A percentile compares a stretch with the other conserved stretches of the same genome.
Evolutionary conservation across 176 grass and related monocot species (phyloP).

Genomic region (Metroxylon sagu): DNA sequence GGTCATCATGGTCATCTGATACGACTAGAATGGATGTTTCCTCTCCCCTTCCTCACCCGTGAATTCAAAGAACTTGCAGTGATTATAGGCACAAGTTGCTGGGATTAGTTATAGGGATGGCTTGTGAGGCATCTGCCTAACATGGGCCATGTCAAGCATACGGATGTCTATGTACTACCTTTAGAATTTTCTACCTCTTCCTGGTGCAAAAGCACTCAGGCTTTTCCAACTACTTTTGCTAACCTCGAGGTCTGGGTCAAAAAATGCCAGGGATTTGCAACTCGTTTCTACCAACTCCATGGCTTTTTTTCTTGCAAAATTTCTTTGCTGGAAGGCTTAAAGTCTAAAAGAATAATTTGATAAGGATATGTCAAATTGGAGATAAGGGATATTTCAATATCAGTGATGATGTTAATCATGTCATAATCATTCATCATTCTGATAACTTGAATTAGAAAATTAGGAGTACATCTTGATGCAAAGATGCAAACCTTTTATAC

Average conservation of each 20-base stretch:
- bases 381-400: no score
- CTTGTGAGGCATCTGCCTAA: background rate
- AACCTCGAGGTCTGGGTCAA: background rate
- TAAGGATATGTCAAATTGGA: no score
- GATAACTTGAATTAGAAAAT: no score
- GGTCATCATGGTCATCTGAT: no score
- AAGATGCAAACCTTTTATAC: no score
- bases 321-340: background rate
- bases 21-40: no score
- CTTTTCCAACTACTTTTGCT: background rate
- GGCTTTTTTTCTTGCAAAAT: background rate
- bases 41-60: no score
- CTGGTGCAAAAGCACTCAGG: slow-evolving; percentile 24
- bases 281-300: background rate
- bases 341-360: background rate
- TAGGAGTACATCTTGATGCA: no score
- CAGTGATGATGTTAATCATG: no score
- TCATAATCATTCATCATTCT: no score
- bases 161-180: background rate
- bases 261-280: background rate
- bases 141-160: background rate
- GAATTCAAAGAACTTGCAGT: no score
- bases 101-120: background rate
- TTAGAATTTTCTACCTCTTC: slow-evolving; percentile 12
- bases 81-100: no score